These are phyloP conservation scores for Cordyceps javanica DNA, from an alignment of 2,329 filamentous ascomycete species.

Conservation along the genomic window DNA sequence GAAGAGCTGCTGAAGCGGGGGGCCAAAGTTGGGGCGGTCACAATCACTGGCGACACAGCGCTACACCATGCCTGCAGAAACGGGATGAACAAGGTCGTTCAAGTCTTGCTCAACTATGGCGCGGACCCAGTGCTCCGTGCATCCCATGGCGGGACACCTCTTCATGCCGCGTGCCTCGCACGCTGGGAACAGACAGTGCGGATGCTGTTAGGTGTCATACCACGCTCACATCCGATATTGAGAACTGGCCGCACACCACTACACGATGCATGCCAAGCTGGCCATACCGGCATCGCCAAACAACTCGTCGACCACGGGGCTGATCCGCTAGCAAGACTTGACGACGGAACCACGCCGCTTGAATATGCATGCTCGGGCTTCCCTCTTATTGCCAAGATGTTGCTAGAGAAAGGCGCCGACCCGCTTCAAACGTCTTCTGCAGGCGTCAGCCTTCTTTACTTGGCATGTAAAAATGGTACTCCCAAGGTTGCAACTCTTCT, in stretches of 20 bases:
- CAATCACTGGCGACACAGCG: background rate
- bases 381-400: background rate
- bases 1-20: background rate
- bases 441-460: background rate
- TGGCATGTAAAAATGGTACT: background rate
- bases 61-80: background rate
- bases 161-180: background rate
- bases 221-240: background rate
- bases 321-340: background rate
- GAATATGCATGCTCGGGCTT: background rate
- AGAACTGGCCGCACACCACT: background rate
- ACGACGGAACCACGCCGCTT: conserved; percentile 2
- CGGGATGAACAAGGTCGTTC: background rate
- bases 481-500: background rate
- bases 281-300: background rate
- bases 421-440: background rate
- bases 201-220: background rate
- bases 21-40: background rate
- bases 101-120: background rate
- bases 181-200: background rate
- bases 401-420: conserved; percentile 4
- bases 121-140: background rate
- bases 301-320: background rate
- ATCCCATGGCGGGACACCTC: background rate
- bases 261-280: background rate